phyloP scores from a whole-genome alignment of 1,139 yeast species.

The Candida glucosophila region DNA sequence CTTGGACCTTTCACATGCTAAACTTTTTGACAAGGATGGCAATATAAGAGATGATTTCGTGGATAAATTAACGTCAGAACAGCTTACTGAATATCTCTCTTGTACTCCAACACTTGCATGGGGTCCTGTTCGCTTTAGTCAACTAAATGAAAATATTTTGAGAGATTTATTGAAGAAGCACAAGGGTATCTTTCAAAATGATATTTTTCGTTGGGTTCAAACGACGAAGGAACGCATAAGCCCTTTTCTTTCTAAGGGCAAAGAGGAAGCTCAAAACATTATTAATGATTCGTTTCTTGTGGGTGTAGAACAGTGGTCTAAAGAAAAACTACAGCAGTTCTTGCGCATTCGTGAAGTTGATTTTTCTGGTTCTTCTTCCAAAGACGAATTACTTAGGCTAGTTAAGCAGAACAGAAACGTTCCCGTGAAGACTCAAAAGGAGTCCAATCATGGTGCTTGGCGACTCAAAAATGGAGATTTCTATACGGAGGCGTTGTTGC shows the following conservation, averaged over 20 bases:
- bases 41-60: constrained; percentile 35
- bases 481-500: too few relatives aligned
- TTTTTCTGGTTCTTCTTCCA: constrained; percentile 37
- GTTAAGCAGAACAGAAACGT: constrained; percentile 38
- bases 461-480: constrained; percentile 13
- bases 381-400: constrained; percentile 36
- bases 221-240: constrained; percentile 15
- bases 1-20: constrained; percentile 23
- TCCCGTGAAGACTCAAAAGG: constrained; percentile 20
- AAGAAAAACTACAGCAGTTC: constrained; percentile 40
- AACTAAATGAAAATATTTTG: constrained; percentile 8
- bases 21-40: constrained; percentile 32
- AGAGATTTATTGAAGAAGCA: constrained; percentile 11
- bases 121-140: too few relatives aligned
- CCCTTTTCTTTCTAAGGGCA: constrained; percentile 18
- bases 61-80: constrained; percentile 27
- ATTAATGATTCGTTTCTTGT: constrained; percentile 38
- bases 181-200: constrained; percentile 31
- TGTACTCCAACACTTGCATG: too few relatives aligned
- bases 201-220: constrained; percentile 28
- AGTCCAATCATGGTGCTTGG: constrained; percentile 14
- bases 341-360: constrained; percentile 43
- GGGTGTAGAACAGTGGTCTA: constrained; percentile 40
- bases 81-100: constrained; percentile 23
- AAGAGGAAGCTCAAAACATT: constrained; percentile 12